phyloP scores from a whole-genome alignment of 2,329 filamentous ascomycete species.

The Didymella keratinophila region DNA sequence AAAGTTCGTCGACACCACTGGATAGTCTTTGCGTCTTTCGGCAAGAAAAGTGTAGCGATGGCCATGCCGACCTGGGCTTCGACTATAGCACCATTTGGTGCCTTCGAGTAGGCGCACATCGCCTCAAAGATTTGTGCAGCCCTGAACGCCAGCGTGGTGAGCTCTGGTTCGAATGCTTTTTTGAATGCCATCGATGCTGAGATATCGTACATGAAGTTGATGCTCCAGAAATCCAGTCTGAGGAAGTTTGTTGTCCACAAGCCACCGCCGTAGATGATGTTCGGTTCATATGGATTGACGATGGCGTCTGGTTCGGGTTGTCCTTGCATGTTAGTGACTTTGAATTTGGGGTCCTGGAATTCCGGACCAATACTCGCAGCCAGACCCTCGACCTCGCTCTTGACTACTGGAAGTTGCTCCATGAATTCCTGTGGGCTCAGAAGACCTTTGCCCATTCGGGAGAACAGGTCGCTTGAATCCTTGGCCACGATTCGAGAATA shows the following conservation, averaged over 20 bases:
- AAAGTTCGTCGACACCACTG: constrained; percentile 84
- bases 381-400: constrained; percentile 54
- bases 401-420: constrained; percentile 61
- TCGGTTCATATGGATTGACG: constrained; percentile 75
- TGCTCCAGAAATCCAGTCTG: constrained; percentile 77
- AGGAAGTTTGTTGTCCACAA: constrained; percentile 79
- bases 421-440: constrained; percentile 72
- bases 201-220: constrained; percentile 81
- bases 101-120: constrained; percentile 74
- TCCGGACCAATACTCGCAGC: constrained; percentile 64
- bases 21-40: constrained; percentile 73
- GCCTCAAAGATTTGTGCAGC: constrained; percentile 83
- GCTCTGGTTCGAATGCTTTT: constrained; percentile 60
- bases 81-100: constrained; percentile 74
- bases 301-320: constrained; percentile 68
- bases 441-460: constrained; percentile 69
- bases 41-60: constrained; percentile 81
- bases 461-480: constrained; percentile 81
- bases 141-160: constrained; percentile 69
- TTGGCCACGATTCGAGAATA: constrained; percentile 75
- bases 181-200: constrained; percentile 69
- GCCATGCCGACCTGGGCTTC: constrained; percentile 78
- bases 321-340: constrained; percentile 70
- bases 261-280: constrained; percentile 71
- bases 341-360: constrained; percentile 67